Evolutionary conservation across 2,329 filamentous ascomycete species (phyloP).

Genomic region (Arthrocladium fulminans): DNA sequence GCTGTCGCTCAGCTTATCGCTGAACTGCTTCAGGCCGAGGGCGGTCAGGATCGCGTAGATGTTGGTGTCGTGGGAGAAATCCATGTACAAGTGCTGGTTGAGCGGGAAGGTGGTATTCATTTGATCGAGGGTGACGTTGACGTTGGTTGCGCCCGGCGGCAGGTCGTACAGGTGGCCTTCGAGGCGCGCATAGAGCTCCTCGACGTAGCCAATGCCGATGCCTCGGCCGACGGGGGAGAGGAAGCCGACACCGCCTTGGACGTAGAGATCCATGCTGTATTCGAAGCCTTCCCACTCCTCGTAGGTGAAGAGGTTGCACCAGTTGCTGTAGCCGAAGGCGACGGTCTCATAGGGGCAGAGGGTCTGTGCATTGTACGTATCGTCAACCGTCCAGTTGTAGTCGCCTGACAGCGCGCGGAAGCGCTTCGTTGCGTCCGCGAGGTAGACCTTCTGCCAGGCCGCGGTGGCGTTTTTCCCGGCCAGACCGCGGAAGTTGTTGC

Average conservation of each 20-base stretch:
- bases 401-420: slow-evolving; percentile 48
- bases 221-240: slow-evolving; percentile 47
- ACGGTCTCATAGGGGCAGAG: slow-evolving; percentile 72
- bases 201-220: slow-evolving; percentile 55
- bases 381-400: slow-evolving; percentile 55
- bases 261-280: slow-evolving; percentile 60
- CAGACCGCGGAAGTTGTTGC: slow-evolving; percentile 37
- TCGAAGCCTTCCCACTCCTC: slow-evolving; percentile 65
- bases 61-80: slow-evolving; percentile 71
- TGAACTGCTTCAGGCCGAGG: slow-evolving; percentile 58
- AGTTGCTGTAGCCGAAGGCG: slow-evolving; percentile 60
- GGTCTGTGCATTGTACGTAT: slow-evolving; percentile 56
- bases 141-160: slow-evolving; percentile 34
- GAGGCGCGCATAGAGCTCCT: slow-evolving; percentile 63
- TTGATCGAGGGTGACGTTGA: slow-evolving; percentile 36
- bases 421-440: slow-evolving; percentile 54
- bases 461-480: slow-evolving; percentile 46
- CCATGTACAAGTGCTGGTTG: slow-evolving; percentile 64
- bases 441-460: slow-evolving; percentile 57
- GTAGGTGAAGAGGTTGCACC: slow-evolving; percentile 66
- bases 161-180: slow-evolving; percentile 25
- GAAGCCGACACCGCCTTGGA: slow-evolving; percentile 39
- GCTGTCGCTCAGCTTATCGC: slow-evolving; percentile 47
- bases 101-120: slow-evolving; percentile 62
- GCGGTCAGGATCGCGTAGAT: slow-evolving; percentile 62